Percentiles rank a stretch among this genome's conserved stretches.
Evolutionary conservation across 139 green algal genomes (phyloP).

Genomic region (Closterium sp.): DNA sequence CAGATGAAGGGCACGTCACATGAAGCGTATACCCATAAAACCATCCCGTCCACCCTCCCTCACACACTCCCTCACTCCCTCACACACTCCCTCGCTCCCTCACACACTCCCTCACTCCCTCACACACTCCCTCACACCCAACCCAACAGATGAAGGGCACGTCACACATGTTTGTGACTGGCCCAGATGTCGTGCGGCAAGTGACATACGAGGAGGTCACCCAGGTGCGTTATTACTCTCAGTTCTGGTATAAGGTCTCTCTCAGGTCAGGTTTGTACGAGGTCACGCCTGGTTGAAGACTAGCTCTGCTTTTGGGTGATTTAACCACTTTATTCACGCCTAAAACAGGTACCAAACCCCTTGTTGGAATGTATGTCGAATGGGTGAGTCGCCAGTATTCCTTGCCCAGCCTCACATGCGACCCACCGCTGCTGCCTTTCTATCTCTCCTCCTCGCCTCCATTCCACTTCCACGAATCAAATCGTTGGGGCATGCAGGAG

Average conservation of each 20-base stretch:
- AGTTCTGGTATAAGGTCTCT: not conserved
- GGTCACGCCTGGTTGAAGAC: too few species aligned
- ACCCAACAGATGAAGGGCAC: not conserved
- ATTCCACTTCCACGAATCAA: not conserved
- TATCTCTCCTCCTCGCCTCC: not conserved
- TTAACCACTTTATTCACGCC: too few species aligned
- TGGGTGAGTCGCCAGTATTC: too few species aligned
- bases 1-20: too few species aligned
- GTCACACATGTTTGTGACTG: slow-evolving; percentile 72
- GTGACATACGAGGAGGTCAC: slow-evolving; percentile 56
- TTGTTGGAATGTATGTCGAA: too few species aligned
- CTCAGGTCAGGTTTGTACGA: not conserved
- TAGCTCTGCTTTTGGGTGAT: too few species aligned
- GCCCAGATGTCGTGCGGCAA: slow-evolving; percentile 63
- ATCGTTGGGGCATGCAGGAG: slow-evolving; percentile 39
- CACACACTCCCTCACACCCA: not conserved
- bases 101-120: not conserved
- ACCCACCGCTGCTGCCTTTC: not conserved
- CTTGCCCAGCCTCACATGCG: too few species aligned
- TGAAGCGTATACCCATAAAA: too few species aligned
- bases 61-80: too few species aligned
- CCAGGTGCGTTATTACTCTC: slow-evolving; percentile 5
- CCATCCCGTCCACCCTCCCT: too few species aligned
- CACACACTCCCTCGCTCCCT: not conserved
- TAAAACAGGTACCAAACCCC: too few species aligned